phyloP scores from a whole-genome alignment of 139 green algal genomes.

The Tetradesmus obliquus region DNA sequence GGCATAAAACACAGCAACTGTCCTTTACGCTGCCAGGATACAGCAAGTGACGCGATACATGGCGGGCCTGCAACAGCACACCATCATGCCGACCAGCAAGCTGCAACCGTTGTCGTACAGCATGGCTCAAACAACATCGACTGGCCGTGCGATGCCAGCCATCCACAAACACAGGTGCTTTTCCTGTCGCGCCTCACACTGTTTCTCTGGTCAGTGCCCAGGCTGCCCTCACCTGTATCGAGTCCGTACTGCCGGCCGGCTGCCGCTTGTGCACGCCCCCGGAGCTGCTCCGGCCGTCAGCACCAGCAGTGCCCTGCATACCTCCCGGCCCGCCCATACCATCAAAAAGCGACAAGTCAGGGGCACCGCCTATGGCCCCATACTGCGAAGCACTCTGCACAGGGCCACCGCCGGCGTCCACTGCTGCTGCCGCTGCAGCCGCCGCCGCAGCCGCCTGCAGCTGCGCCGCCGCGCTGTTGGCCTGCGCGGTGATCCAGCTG shows the following conservation, averaged over 20 bases:
- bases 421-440: slow-evolving; percentile 23
- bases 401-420: slow-evolving; percentile 3
- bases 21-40: too few species aligned
- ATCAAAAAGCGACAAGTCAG: neutral
- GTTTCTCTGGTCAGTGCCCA: neutral
- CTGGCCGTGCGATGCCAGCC: neutral
- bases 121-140: neutral
- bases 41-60: neutral
- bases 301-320: neutral
- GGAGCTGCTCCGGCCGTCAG: neutral
- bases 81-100: too few species aligned
- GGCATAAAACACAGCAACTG: neutral
- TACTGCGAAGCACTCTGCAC: slow-evolving; percentile 42
- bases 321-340: neutral
- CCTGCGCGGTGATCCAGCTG: slow-evolving; percentile 20
- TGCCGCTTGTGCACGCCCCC: neutral
- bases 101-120: neutral
- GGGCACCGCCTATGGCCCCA: neutral
- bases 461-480: neutral
- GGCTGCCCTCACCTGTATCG: slow-evolving; percentile 16
- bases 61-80: neutral
- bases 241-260: neutral
- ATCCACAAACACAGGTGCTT: neutral
- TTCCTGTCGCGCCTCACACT: neutral
- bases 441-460: slow-evolving; percentile 3